Evolutionary conservation across 257 asterid species (phyloP).

Genomic region (Solanum sitiens): DNA sequence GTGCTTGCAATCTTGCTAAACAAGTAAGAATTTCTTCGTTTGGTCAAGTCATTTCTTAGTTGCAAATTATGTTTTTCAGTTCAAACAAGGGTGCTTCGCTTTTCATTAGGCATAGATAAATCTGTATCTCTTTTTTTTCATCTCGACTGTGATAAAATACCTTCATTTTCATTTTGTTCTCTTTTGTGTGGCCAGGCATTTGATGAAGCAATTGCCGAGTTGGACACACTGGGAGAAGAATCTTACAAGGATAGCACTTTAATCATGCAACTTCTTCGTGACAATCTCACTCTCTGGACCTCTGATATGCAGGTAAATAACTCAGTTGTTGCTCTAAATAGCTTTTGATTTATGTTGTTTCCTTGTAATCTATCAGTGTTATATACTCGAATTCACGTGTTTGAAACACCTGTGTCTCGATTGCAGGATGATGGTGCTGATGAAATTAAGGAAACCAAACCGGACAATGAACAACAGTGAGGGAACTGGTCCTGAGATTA

Average conservation of each 20-base stretch:
- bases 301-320: slow-evolving; percentile 43
- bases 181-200: slow-evolving; percentile 25
- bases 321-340: background rate
- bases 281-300: slow-evolving; percentile 49
- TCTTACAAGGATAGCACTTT: slow-evolving; percentile 31
- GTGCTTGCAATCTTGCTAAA: slow-evolving; percentile 51
- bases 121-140: background rate
- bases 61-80: background rate
- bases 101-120: background rate
- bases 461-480: slow-evolving; percentile 33
- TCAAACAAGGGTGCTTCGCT: background rate
- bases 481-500: background rate
- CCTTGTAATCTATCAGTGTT: background rate
- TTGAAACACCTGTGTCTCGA: background rate
- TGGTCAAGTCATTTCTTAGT: background rate
- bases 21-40: slow-evolving; percentile 8
- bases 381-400: background rate
- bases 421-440: slow-evolving; percentile 46
- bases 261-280: slow-evolving; percentile 54
- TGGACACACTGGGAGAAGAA: slow-evolving; percentile 37
- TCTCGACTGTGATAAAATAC: background rate
- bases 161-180: background rate
- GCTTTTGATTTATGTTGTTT: background rate
- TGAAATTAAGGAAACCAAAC: slow-evolving; percentile 39
- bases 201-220: slow-evolving; percentile 46